A percentile compares a stretch with the other conserved stretches of the same genome.
These are phyloP conservation scores for Phyllosticta paracitricarpa DNA, from an alignment of 2,329 filamentous ascomycete genomes.

Conservation along the genomic window DNA sequence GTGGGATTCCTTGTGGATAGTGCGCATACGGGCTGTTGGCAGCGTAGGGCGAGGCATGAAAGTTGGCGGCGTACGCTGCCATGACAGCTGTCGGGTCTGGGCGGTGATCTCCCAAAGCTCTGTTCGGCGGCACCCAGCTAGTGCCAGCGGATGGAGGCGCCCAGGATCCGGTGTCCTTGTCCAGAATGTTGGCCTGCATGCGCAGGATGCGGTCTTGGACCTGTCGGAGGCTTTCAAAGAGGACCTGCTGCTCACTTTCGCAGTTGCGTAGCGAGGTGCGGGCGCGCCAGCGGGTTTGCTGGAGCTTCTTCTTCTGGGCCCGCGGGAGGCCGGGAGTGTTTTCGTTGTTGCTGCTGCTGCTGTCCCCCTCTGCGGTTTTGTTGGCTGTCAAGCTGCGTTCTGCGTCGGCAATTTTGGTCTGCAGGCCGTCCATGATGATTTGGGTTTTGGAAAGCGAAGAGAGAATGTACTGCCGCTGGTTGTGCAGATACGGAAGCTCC, in stretches of 20 bases:
- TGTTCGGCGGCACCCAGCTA: not conserved
- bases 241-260: not conserved
- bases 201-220: slow-evolving; percentile 1
- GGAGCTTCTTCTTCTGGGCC: slow-evolving; percentile 3
- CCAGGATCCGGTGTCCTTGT: not conserved
- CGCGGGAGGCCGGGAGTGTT: not conserved
- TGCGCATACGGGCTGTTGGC: not conserved
- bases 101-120: not conserved
- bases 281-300: slow-evolving; percentile 10
- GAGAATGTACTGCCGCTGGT: slow-evolving; percentile 9
- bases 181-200: slow-evolving; percentile 1
- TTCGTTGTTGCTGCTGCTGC: not conserved
- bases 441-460: slow-evolving; percentile 2
- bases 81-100: not conserved
- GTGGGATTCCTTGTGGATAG: not conserved
- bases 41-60: not conserved
- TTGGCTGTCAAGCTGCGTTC: not conserved
- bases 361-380: not conserved
- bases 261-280: slow-evolving; percentile 4
- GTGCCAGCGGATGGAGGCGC: not conserved
- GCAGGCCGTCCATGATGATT: slow-evolving; percentile 3
- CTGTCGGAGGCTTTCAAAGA: not conserved
- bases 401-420: not conserved
- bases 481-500: slow-evolving; percentile 4
- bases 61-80: not conserved